Evolutionary conservation across 163 green algal genomes (phyloP).

Genomic region (Trebouxia gelatinosa): DNA sequence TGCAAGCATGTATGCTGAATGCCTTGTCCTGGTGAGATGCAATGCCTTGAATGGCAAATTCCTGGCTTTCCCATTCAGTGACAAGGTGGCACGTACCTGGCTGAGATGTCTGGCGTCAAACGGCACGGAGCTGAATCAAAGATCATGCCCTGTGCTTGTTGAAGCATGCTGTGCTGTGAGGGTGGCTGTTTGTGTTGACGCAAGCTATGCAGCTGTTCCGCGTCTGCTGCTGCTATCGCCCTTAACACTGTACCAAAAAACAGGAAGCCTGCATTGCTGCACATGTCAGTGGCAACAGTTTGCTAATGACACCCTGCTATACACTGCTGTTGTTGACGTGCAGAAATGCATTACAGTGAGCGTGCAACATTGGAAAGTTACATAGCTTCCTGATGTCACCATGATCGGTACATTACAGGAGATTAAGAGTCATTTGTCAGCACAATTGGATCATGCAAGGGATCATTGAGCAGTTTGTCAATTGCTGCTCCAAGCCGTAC

Average conservation of each 20-base stretch:
- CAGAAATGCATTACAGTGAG: background rate
- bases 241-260: constrained; percentile 39
- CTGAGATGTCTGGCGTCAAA: constrained; percentile 47
- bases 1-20: no score
- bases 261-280: constrained; percentile 44
- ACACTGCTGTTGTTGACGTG: background rate
- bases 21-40: no score
- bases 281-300: background rate
- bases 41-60: no score
- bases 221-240: constrained; percentile 2
- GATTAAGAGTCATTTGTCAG: background rate
- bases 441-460: background rate
- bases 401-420: background rate
- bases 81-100: no score
- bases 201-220: background rate
- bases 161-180: constrained; percentile 9
- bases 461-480: background rate
- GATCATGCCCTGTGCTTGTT: constrained; percentile 44
- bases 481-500: background rate
- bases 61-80: no score
- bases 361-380: background rate
- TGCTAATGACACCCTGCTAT: background rate
- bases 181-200: background rate
- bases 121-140: constrained; percentile 49
- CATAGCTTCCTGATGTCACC: background rate